Evolutionary conservation across 2,329 filamentous ascomycete genomes (phyloP), one percentile per base, ranked within the genome.

Genomic region (Scopulariopsis brevicaulis): DNA sequence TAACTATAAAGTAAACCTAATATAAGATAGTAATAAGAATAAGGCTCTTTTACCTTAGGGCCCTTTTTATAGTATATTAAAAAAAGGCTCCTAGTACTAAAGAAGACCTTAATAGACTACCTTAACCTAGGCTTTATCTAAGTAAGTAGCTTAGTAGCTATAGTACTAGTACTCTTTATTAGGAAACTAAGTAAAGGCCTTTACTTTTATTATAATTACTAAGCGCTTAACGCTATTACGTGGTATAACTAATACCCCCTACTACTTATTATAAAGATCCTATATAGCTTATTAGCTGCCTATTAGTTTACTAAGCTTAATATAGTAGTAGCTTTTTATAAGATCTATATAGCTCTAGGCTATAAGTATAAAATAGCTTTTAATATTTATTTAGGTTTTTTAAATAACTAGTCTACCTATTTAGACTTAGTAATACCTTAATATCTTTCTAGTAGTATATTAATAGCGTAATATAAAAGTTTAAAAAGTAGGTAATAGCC

Each of bases 321-420:
- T 54, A 54, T 54, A 54, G 11, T 34, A 4, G 20, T 35, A 18
- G 18, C 52, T 18, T 55, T 55, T 25, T 55, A 55, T 40, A 55
- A 55, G 22, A 20, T 55, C 2, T 24, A 43, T 2, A 55, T 55
- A 43, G 22, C 22, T 1, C 15, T 11, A 40, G 35, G 32, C 14
- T 55, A 55, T 55, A 55, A 55, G 35, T 11, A 55, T 34, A 55
- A 40, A n/a, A 55, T 24, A 40, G 34, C 35, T 4, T 55, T 55
- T 24, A 43, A 55, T 2, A 55, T 43, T 14, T 55, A 43, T 4
- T 55, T 55, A 55, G 32, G 1, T 43, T 25, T 8, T 55, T 43
- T 55, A 55, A 55, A 20, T 55, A 55, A 32, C 11, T 54, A 1
- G 8, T 55, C 22, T 55, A 55, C n/a, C 22, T 24, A 10, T 55